Conservation (phyloP, 768 basidiomycete genomes). For the Sarcomyxa edulis region DNA sequence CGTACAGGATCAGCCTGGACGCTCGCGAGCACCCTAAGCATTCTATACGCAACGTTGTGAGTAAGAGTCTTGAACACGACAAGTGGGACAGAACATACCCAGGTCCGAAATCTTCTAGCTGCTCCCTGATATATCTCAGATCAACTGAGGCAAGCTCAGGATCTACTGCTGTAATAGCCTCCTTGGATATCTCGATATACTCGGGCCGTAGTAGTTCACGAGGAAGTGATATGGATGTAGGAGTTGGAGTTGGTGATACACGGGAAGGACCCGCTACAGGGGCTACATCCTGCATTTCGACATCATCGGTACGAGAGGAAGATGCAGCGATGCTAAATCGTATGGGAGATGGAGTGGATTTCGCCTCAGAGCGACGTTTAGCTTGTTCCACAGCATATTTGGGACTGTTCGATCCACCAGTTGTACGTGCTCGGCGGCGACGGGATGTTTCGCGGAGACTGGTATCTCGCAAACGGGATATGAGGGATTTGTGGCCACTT, state of each 20-base stretch:
- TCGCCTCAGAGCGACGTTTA: conserved; percentile 25
- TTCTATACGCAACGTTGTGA: conserved; percentile 18
- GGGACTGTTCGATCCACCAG: conserved; percentile 20
- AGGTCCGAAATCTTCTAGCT: conserved; percentile 38
- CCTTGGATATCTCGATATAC: conserved; percentile 38
- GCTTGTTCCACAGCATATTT: conserved; percentile 33
- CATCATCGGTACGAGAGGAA: conserved; percentile 19
- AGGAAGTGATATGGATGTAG: conserved; percentile 37
- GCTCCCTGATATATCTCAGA: conserved; percentile 48
- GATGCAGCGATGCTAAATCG: conserved; percentile 19
- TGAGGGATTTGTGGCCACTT: conserved; percentile 10
- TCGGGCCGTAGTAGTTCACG: conserved; percentile 48
- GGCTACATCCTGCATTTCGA: conserved; percentile 26
- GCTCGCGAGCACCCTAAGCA: conserved; percentile 31
- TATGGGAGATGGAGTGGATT: conserved; percentile 17
- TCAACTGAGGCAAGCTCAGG: conserved; percentile 43
- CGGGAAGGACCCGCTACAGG: conserved; percentile 8
- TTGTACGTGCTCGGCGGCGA: conserved; percentile 33
- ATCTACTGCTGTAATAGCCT: conserved; percentile 44
- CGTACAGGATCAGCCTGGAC: conserved; percentile 25
- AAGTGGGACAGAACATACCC: conserved; percentile 25
- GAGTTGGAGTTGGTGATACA: conserved; percentile 22
- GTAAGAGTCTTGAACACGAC: conserved; percentile 1
- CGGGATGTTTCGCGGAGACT: conserved; percentile 21
- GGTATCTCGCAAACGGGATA: conserved; percentile 15